Conservation (phyloP, 352 stramenopile genomes). For the Aphanomyces invadans region DNA sequence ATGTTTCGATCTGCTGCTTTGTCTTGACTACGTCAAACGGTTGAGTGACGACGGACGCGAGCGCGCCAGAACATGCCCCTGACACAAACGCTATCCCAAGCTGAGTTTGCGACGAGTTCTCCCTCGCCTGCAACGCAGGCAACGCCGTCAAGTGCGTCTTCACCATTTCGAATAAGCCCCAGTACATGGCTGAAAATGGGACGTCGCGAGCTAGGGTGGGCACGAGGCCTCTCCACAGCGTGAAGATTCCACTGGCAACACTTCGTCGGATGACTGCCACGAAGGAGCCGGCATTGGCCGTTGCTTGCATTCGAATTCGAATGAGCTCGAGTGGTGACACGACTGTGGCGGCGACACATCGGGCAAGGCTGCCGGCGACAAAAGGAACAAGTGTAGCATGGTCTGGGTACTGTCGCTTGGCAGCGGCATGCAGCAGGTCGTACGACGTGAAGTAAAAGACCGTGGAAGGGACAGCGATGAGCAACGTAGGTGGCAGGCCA, state of each 20-base stretch:
- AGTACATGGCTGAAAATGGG: conserved; percentile 94
- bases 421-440: conserved; percentile 52
- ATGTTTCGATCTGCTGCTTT: conserved; percentile 58
- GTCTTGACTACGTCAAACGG: conserved; percentile 96
- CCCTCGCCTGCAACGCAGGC: conserved; percentile 24
- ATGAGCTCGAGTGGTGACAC: conserved; percentile 84
- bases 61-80: conserved; percentile 62
- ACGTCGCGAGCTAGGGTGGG: conserved; percentile 91
- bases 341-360: conserved; percentile 47
- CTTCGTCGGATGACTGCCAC: conserved; percentile 34
- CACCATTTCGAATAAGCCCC: conserved; percentile 83
- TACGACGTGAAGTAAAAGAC: conserved; percentile 93
- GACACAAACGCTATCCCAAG: conserved; percentile 73
- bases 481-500: conserved; percentile 80
- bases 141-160: conserved; percentile 39
- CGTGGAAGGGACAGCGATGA: conserved; percentile 90
- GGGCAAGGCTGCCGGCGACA: conserved; percentile 40
- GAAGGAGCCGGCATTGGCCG: conserved; percentile 48
- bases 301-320: conserved; percentile 77
- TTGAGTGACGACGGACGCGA: conserved; percentile 88
- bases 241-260: conserved; percentile 34
- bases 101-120: conserved; percentile 31
- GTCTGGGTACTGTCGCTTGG: conserved; percentile 36
- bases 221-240: conserved; percentile 64
- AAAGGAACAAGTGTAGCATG: conserved; percentile 40